Evolutionary conservation across 805 yeast genomes (phyloP).

Genomic region (Vanderwaltozyma yarrowii): DNA sequence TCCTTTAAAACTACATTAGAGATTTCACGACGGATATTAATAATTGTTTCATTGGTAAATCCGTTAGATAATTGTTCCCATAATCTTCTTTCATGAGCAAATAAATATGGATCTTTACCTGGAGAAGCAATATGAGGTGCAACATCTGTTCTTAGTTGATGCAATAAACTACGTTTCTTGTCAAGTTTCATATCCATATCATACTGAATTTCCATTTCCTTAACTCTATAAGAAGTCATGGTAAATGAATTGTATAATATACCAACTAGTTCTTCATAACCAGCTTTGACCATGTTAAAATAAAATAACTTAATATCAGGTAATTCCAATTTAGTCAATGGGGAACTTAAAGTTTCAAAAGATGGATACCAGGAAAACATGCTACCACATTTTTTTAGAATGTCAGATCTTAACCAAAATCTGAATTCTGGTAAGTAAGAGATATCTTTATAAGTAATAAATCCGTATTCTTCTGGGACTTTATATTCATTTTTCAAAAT

Average conservation of each 20-base stretch:
- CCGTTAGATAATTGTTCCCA: conserved; percentile 7
- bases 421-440: conserved; percentile 44
- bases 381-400: conserved; percentile 13
- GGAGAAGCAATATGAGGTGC: conserved; percentile 12
- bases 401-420: conserved; percentile 38
- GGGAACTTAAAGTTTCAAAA: conserved; percentile 2
- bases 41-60: conserved; percentile 2
- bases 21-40: conserved; percentile 3
- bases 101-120: conserved; percentile 22
- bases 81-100: conserved; percentile 8
- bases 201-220: conserved; percentile 21
- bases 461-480: conserved; percentile 27
- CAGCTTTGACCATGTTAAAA: conserved; percentile 14
- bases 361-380: conserved; percentile 9
- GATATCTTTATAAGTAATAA: conserved; percentile 31
- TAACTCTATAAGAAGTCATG: conserved; percentile 17
- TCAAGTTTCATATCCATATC: conserved; percentile 5
- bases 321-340: conserved; percentile 9
- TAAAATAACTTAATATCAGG: conserved; percentile 12
- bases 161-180: conserved; percentile 9
- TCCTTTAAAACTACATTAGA: conserved; percentile 6
- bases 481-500: conserved; percentile 43
- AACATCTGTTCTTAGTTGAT: conserved; percentile 6
- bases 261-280: conserved; percentile 12
- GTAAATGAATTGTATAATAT: conserved; percentile 12